Evolutionary conservation across 2,329 filamentous ascomycete species (phyloP).

Genomic region (Diplodia sapinea): DNA sequence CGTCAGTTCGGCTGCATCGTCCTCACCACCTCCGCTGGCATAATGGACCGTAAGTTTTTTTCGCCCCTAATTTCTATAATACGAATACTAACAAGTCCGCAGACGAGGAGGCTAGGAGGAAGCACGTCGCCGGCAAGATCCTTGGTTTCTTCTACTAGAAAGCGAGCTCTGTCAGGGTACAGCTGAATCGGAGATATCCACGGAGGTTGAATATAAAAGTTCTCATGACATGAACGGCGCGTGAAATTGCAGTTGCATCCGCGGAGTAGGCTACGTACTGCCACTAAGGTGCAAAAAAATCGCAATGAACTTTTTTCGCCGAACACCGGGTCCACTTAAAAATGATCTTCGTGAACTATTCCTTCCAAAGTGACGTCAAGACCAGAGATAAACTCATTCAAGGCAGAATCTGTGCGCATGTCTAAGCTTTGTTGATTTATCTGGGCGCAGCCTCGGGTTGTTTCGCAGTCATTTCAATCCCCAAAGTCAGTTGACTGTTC

Average conservation of each 20-base stretch:
- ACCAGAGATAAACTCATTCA: conserved; percentile 3
- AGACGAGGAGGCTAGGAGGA: conserved; percentile 97
- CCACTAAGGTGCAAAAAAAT: conserved; percentile 21
- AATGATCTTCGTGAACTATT: conserved; percentile 14
- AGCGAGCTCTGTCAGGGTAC: conserved; percentile 1
- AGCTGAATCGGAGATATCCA: conserved; percentile 5
- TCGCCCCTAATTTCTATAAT: background rate
- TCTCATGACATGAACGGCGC: conserved; percentile 23
- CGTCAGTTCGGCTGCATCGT: conserved; percentile 99
- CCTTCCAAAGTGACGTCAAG: conserved; percentile 22
- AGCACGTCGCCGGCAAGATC: conserved; percentile 99
- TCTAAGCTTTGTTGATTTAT: background rate
- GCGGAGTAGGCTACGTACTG: background rate
- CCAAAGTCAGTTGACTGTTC: conserved; percentile 19
- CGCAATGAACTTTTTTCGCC: conserved; percentile 14
- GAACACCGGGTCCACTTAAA: conserved; percentile 20
- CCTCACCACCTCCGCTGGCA: conserved; percentile 97
- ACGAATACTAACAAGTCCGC: background rate
- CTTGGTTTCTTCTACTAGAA: conserved; percentile 99
- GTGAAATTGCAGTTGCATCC: background rate
- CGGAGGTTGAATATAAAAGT: conserved; percentile 6
- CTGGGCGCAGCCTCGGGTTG: background rate
- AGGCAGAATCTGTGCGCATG: conserved; percentile 6
- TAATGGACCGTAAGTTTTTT: conserved; percentile 73
- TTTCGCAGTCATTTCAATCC: background rate